Conservation (phyloP, 495 filamentous ascomycete genomes). For the Haplographium delicatum region DNA sequence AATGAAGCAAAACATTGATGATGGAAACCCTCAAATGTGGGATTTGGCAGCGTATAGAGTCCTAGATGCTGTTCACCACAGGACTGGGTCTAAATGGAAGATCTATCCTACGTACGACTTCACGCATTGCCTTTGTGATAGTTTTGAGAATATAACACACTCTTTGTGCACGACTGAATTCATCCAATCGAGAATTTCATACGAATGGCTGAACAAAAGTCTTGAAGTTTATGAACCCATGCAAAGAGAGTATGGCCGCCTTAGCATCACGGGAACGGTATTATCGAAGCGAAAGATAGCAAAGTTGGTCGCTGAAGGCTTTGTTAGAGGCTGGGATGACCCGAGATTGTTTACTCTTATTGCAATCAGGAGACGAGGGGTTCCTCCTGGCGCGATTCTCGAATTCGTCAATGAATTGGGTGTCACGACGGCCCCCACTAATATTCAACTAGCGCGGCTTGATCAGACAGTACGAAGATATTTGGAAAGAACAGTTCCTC, state of each 20-base stretch:
- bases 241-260: conserved; percentile 73
- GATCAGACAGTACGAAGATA: conserved; percentile 67
- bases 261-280: conserved; percentile 72
- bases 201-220: conserved; percentile 73
- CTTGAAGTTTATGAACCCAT: conserved; percentile 71
- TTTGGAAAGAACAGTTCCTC: conserved; percentile 71
- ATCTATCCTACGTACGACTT: conserved; percentile 85
- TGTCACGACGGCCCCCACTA: conserved; percentile 62
- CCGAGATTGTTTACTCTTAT: conserved; percentile 77
- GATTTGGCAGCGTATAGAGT: conserved; percentile 66
- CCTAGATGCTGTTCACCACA: conserved; percentile 51
- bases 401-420: conserved; percentile 78
- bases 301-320: conserved; percentile 56
- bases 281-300: conserved; percentile 72
- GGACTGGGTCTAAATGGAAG: conserved; percentile 62
- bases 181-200: conserved; percentile 63
- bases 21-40: conserved; percentile 51
- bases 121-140: conserved; percentile 77
- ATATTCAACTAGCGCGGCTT: conserved; percentile 63
- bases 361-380: conserved; percentile 67
- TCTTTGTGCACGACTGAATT: conserved; percentile 82
- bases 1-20: conserved; percentile 74
- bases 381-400: conserved; percentile 77
- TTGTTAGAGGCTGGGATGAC: conserved; percentile 76
- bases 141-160: conserved; percentile 74